Evolutionary conservation across 345 rosid genomes (phyloP).

Genomic region (Camelina laxa): DNA sequence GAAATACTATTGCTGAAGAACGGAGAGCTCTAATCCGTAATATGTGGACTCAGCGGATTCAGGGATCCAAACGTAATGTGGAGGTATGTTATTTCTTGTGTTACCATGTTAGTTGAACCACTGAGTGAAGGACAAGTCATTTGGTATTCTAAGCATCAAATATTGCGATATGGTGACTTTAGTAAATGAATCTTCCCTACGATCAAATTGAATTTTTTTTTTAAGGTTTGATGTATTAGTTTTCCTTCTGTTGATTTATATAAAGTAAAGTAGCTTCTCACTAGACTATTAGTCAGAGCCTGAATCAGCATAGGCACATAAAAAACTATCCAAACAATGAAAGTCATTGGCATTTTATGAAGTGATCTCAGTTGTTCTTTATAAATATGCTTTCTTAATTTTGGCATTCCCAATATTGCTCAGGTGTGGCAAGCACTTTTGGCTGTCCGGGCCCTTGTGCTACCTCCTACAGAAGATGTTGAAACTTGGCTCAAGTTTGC

Average conservation of each 20-base stretch:
- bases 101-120: conserved; percentile 19
- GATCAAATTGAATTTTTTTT: neutral
- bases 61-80: conserved; percentile 93
- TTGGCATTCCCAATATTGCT: conserved; percentile 30
- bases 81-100: conserved; percentile 62
- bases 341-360: conserved; percentile 13
- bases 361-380: conserved; percentile 16
- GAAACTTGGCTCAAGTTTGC: conserved; percentile 98
- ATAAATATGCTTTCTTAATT: conserved; percentile 8
- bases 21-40: conserved; percentile 87
- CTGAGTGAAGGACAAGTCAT: conserved; percentile 24
- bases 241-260: conserved; percentile 6
- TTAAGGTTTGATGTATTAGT: conserved; percentile 2
- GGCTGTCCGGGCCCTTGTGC: conserved; percentile 89
- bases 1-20: conserved; percentile 77
- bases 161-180: conserved; percentile 14
- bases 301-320: conserved; percentile 15
- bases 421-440: conserved; percentile 97
- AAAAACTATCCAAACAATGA: conserved; percentile 20
- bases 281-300: conserved; percentile 13
- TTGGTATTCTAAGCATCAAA: conserved; percentile 32
- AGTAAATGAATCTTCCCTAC: conserved; percentile 8
- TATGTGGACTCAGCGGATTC: conserved; percentile 99
- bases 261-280: conserved; percentile 12
- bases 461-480: conserved; percentile 91